phyloP scores from a whole-genome alignment of 306 rosid genomes.

The Biancaea sappan region DNA sequence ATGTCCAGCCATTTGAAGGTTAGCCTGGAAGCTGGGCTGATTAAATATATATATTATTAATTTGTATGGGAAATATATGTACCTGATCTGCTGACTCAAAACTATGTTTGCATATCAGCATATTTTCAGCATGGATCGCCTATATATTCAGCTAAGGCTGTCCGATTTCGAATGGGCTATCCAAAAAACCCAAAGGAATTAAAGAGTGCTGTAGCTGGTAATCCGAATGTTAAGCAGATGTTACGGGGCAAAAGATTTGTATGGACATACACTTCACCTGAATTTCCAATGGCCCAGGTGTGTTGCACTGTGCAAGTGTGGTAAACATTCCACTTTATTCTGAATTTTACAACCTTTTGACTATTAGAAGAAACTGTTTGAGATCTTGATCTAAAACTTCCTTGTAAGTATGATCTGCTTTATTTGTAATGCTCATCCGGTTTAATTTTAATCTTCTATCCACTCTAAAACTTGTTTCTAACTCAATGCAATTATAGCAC shows the following conservation, averaged over 20 bases:
- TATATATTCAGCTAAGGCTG: conserved; percentile 60
- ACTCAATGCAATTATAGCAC: conserved; percentile 12
- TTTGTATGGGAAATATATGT: conserved; percentile 19
- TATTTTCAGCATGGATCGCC: conserved; percentile 61
- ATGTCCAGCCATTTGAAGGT: conserved; percentile 70
- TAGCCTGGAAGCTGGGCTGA: conserved; percentile 18
- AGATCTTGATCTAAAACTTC: neutral
- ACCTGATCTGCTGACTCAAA: conserved; percentile 27
- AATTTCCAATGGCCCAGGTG: conserved; percentile 69
- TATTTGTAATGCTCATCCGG: neutral
- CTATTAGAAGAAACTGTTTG: neutral
- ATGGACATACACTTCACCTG: conserved; percentile 71
- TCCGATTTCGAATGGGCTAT: conserved; percentile 65
- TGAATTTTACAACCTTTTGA: conserved; percentile 20
- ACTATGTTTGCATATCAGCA: conserved; percentile 49
- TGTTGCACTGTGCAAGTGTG: conserved; percentile 22
- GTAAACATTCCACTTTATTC: conserved; percentile 2
- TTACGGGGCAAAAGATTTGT: conserved; percentile 31
- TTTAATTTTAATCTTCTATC: conserved; percentile 9
- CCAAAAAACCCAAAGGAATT: conserved; percentile 16
- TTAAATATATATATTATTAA: conserved; percentile 6
- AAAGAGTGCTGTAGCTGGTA: neutral
- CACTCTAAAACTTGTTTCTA: neutral
- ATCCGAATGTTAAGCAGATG: neutral
- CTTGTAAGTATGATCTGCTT: neutral